Base-by-base conservation (phyloP, 192 early-diverging fungal species). In the Mortierella claussenii region DNA sequence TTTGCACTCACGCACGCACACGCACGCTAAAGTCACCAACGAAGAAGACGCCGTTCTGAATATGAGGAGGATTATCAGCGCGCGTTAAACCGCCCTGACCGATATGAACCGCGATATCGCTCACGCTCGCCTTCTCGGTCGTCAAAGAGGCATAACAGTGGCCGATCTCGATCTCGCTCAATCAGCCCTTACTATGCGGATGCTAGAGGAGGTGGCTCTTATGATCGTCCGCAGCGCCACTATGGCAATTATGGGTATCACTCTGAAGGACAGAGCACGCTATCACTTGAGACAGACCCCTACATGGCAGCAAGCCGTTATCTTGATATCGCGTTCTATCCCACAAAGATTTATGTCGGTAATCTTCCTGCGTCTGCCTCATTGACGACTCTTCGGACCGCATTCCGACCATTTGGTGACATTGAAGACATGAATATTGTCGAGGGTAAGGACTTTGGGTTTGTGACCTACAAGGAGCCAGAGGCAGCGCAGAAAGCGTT, bases 391-490 rank as follows among this genome's bases (percentile, higher is more conserved):
- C 66, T 65, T 32, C 55, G 66, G 36, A 65, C 55, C 6, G 55
- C 71, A 21, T 85, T 85, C 57, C 55, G 69, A 31, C 79, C 75
- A 6, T 85, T 82, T 65, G 83, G 83, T 0, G 69, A 74, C 12
- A 75, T 85, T 64, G 70, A 79, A 9, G 74, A 82, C 27, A 71
- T 85, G 48, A 82, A 82, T 57, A 49, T 82, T 50, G 83, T 85
- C 2, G 83, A 82, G 28, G 83, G 81, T 46, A 85, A 85, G 48
- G 83, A 82, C 60, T 85, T 80, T 68, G 83, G 79, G 0, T 85
- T 85, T 55, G 73, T 85, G n/a, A 85, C 83, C 11, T 85, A 65
- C 65, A 75, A 65, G 12, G 59, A 79, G n/a, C 69, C 79, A 1
- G 62, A 62, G 20, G 68, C 67, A n/a, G 83, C 83, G 6, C 57